Evolutionary conservation across 192 early-diverging fungal genomes (phyloP).

Genomic region (Coemansia sp.): DNA sequence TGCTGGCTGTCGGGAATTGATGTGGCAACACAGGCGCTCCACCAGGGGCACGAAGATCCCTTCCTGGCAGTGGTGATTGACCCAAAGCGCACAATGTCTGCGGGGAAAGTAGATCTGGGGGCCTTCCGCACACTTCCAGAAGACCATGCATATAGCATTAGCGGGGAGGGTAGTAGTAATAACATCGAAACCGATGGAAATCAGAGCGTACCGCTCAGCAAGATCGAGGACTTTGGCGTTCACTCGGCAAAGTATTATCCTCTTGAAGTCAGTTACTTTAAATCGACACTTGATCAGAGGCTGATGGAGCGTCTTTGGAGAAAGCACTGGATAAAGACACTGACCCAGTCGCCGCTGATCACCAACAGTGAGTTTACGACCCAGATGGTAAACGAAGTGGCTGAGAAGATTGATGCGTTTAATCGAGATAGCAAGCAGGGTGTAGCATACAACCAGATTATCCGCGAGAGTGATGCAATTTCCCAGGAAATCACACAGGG

Average conservation of each 20-base stretch:
- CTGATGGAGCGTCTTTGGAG: slow-evolving; percentile 93
- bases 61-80: slow-evolving; percentile 96
- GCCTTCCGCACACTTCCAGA: slow-evolving; percentile 98
- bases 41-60: slow-evolving; percentile 93
- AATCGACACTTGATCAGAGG: slow-evolving; percentile 81
- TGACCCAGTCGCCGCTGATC: slow-evolving; percentile 88
- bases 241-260: slow-evolving; percentile 86
- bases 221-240: slow-evolving; percentile 98
- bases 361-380: slow-evolving; percentile 60
- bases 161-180: slow-evolving; percentile 1
- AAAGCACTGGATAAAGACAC: slow-evolving; percentile 97
- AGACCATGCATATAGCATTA: slow-evolving; percentile 27
- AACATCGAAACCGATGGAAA: slow-evolving; percentile 13
- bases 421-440: slow-evolving; percentile 27
- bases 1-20: slow-evolving; percentile 99
- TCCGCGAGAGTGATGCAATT: slow-evolving; percentile 45
- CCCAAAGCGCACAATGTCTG: slow-evolving; percentile 94
- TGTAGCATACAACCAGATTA: slow-evolving; percentile 26
- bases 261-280: slow-evolving; percentile 89
- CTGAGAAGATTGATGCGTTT: slow-evolving; percentile 36
- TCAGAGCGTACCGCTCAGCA: slow-evolving; percentile 73
- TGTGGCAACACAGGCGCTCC: slow-evolving; percentile 91
- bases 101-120: slow-evolving; percentile 96
- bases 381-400: slow-evolving; percentile 43
- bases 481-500: slow-evolving; percentile 45